Conservation (phyloP, 139 green algal species). For the Tetratostichococcus sp. region DNA sequence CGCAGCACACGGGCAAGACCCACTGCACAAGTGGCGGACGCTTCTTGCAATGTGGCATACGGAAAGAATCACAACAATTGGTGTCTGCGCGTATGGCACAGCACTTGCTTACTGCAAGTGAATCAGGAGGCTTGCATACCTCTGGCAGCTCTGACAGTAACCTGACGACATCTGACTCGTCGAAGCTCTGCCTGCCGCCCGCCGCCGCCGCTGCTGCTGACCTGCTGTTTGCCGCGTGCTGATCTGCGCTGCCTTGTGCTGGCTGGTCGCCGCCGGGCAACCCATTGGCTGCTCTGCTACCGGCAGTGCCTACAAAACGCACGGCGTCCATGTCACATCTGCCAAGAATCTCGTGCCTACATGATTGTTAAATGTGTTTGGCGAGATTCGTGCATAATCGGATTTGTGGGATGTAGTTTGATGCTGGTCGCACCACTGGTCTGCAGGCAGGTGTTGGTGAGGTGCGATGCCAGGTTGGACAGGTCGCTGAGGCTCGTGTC, state of each 20-base stretch:
- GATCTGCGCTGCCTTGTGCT: too few species aligned
- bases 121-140: too few species aligned
- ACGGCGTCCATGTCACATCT: too few species aligned
- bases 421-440: neutral
- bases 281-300: neutral
- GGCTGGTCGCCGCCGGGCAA: neutral
- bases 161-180: slow-evolving; percentile 17
- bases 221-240: neutral
- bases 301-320: too few species aligned
- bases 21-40: neutral
- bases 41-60: too few species aligned
- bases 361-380: too few species aligned
- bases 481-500: slow-evolving; percentile 10
- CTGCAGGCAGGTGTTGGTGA: slow-evolving; percentile 47
- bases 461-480: slow-evolving; percentile 26
- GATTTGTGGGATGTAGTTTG: too few species aligned
- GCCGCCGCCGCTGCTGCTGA: neutral
- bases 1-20: neutral
- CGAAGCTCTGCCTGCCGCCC: neutral
- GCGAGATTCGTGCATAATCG: too few species aligned
- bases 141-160: slow-evolving; percentile 37
- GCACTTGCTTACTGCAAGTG: too few species aligned
- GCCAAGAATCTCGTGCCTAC: too few species aligned
- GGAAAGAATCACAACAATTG: too few species aligned
- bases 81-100: too few species aligned